A percentile compares a stretch with the other conserved stretches of the same genome.
phyloP scores from a whole-genome alignment of 495 filamentous ascomycete species.

The Glarea lozoyensis region DNA sequence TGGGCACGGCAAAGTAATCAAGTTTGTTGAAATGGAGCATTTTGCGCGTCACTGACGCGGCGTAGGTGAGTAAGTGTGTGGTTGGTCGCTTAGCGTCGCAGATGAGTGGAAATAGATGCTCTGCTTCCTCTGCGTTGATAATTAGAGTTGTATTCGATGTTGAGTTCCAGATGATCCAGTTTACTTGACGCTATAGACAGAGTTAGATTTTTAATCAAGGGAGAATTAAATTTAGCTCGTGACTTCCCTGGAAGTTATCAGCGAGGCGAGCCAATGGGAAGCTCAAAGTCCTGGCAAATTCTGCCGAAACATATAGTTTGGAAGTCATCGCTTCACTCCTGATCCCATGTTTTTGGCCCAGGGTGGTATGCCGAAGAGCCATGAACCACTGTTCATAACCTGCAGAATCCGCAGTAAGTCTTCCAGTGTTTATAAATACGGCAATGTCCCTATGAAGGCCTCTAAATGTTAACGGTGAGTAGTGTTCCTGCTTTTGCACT shows the following conservation, averaged over 20 bases:
- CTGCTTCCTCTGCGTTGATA: conserved; percentile 38
- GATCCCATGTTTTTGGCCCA: conserved; percentile 30
- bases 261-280: conserved; percentile 10
- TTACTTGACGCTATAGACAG: conserved; percentile 30
- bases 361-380: conserved; percentile 23
- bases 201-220: neutral
- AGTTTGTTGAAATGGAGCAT: conserved; percentile 47
- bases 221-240: neutral
- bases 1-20: conserved; percentile 37
- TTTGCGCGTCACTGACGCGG: conserved; percentile 39
- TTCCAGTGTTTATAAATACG: conserved; percentile 30
- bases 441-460: conserved; percentile 29
- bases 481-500: conserved; percentile 27
- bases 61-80: conserved; percentile 39
- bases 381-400: conserved; percentile 25
- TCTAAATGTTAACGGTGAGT: conserved; percentile 22
- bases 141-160: conserved; percentile 28
- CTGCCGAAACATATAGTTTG: conserved; percentile 28
- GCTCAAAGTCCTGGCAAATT: conserved; percentile 31
- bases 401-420: conserved; percentile 17
- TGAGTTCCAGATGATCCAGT: conserved; percentile 39
- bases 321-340: conserved; percentile 10
- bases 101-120: conserved; percentile 30
- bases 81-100: conserved; percentile 4
- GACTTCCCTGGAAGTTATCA: conserved; percentile 28